phyloP scores from a whole-genome alignment of 1,284 basidiomycete genomes.

The Boletus mariae region DNA sequence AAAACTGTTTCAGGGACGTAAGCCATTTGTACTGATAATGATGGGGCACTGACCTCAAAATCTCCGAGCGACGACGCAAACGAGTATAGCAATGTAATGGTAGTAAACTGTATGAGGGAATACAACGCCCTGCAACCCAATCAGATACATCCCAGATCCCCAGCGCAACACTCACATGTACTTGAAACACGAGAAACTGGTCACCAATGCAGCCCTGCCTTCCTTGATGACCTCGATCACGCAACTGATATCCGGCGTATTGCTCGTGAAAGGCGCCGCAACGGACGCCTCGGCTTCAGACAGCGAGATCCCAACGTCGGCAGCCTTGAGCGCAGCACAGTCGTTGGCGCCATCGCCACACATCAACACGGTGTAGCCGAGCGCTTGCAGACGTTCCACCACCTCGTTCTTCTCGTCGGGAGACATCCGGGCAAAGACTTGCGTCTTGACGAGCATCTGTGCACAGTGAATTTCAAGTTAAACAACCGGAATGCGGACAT shows the following conservation, averaged over 20 bases:
- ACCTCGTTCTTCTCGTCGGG: conserved; percentile 99
- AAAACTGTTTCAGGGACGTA: conserved; percentile 55
- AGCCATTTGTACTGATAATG: conserved; percentile 4
- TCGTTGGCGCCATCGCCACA: conserved; percentile 99
- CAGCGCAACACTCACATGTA: conserved; percentile 72
- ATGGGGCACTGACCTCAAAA: conserved; percentile 70
- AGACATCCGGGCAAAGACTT: conserved; percentile 98
- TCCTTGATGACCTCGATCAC: conserved; percentile 96
- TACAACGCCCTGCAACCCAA: conserved; percentile 68
- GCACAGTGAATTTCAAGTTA: neutral
- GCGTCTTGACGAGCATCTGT: conserved; percentile 97
- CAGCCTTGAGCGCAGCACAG: conserved; percentile 97
- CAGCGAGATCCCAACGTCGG: conserved; percentile 95
- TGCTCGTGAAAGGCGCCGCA: conserved; percentile 97
- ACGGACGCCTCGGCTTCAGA: conserved; percentile 99
- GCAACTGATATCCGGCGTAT: conserved; percentile 92
- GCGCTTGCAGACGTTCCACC: conserved; percentile 87
- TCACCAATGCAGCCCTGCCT: conserved; percentile 92
- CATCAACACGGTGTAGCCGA: conserved; percentile 97
- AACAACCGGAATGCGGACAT: conserved; percentile 27
- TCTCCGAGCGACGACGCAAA: conserved; percentile 96
- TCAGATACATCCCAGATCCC: conserved; percentile 6
- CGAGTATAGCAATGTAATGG: conserved; percentile 90
- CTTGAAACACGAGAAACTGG: conserved; percentile 99
- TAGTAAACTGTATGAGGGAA: conserved; percentile 87